Evolutionary conservation across 768 basidiomycete genomes (phyloP), one percentile per base, ranked within the genome.

Genomic region (Suillus alpinus): DNA sequence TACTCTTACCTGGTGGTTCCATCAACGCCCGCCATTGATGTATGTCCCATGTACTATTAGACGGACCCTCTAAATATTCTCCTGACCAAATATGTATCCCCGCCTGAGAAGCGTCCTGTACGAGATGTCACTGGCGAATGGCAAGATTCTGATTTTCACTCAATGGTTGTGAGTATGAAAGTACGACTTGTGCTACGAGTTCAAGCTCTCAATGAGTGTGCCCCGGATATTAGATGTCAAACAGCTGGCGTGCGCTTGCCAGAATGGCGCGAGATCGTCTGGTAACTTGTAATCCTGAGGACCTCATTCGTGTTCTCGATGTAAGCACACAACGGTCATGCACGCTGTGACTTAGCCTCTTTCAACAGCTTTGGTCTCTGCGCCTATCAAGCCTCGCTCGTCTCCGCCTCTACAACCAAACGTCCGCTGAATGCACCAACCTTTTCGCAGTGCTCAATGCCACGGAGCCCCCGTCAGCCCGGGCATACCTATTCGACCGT

Each of bases 191-290:
- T 62, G 65, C 66, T 66, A 60, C 62, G 50, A 67, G 14, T 13
- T 16, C 29, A 34, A 65, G 52, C 63, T 71, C 57, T 62, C 60
- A 65, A 57, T 59, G 66, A 63, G 68, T 64, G 36, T 50, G 56
- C 62, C 56, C 32, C 44, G 51, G 43, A 18, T 29, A 46, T 60
- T 66, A 94, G 92, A 92, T 92, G 88, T 86, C 89, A 43, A 94
- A 94, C 67, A 91, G 88, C 69, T 94, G 92, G 92, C 81, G 92
- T 57, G 85, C 92, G 1, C 68, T 94, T 58, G 92, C 92, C n/a
- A 82, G 78, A 63, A 91, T 92, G 89, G 91, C 92, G 37, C 82
- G 88, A 68, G 92, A 94, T 71, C 80, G 86, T 36, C 83, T 94
- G 58, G 85, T 93, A 23, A 78, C 80, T 18, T 78, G 88, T 55